Evolutionary conservation across 805 yeast genomes (phyloP), one percentile per base, ranked within the genome.

Genomic region (Pichia occidentalis): DNA sequence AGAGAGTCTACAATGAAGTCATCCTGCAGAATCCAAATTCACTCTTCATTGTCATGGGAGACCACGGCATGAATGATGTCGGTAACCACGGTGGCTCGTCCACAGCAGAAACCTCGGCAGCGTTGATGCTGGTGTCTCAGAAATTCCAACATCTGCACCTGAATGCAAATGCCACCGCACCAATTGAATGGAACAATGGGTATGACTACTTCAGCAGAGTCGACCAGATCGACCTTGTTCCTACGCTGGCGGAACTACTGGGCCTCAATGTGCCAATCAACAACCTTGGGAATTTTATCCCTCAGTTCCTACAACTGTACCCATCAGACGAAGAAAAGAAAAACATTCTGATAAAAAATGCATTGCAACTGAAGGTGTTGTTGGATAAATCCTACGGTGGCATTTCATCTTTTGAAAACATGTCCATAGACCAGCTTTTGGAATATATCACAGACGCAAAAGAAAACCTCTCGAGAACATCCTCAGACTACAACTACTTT

Each of bases 71-170:
- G 97, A 87, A 87, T 53, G 94, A 87, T 36, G 74, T 82, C 4
- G 97, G 97, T 1, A 90, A 88, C 51, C 97, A 92, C 57, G 99
- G 99, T 7, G 99, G 97, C 1, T 85, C 97, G 0, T 83, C 96
- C 3, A 56, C 70, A 0, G 95, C 96, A 2, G 99, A 92, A 58
- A 90, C 97, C 0, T 82, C 87, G 12, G 81, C 98, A 1, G 97
- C 82, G 0, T 51, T 92, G 52, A 62, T 77, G 1, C 68, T 90
- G 29, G 62, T 83, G 0, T 80, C 96, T 0, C 75, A 80, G 7
- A 70, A 71, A 48, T 71, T 87, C 39, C 46, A 61, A 34, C 39
- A 50, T 1, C 46, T 54, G 10, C n/a, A 42, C 22, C 19, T 46
- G 36, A 32, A 46, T 51, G 26, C 54, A 50, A 38, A 32, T 5